Evolutionary conservation across 2,329 filamentous ascomycete species (phyloP).

Genomic region (Pseudogymnoascus sp.): DNA sequence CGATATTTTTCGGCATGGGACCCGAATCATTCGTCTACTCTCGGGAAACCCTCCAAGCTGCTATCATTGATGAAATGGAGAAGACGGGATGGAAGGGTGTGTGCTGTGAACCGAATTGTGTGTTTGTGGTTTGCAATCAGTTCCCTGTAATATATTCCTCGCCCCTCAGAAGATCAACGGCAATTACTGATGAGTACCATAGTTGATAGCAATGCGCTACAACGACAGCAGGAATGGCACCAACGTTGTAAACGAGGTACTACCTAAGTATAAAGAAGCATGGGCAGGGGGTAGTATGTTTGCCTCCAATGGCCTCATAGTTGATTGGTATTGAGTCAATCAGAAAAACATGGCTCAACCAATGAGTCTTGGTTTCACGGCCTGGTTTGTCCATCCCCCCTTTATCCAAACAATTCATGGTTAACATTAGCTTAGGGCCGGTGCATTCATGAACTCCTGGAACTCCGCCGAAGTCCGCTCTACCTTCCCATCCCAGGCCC

Average conservation of each 20-base stretch:
- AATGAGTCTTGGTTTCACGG: conserved; percentile 20
- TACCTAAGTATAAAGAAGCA: conserved; percentile 33
- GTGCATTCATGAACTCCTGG: conserved; percentile 33
- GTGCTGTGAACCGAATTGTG: conserved; percentile 36
- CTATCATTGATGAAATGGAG: conserved; percentile 33
- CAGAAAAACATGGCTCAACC: conserved; percentile 22
- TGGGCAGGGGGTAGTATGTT: conserved; percentile 29
- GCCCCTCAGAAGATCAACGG: background rate
- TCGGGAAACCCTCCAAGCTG: conserved; percentile 28
- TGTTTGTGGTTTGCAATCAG: conserved; percentile 37
- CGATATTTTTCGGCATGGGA: conserved; percentile 33
- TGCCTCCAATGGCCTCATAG: conserved; percentile 23
- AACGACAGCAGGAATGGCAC: conserved; percentile 32
- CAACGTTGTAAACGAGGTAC: conserved; percentile 24
- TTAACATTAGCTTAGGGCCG: conserved; percentile 18
- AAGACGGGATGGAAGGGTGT: conserved; percentile 33
- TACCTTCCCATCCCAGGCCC: conserved; percentile 19
- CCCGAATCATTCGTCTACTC: conserved; percentile 30
- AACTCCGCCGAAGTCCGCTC: conserved; percentile 28
- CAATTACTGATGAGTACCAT: conserved; percentile 4
- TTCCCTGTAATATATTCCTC: conserved; percentile 30
- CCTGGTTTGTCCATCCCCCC: conserved; percentile 23
- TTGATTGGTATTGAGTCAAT: conserved; percentile 23
- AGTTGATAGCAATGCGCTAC: conserved; percentile 33
- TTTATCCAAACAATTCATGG: conserved; percentile 1